A percentile compares a stretch with the other conserved stretches of the same genome.
These are phyloP conservation scores for Pulchroboletus neoregius DNA, from an alignment of 1,284 basidiomycete species.

Conservation along the genomic window DNA sequence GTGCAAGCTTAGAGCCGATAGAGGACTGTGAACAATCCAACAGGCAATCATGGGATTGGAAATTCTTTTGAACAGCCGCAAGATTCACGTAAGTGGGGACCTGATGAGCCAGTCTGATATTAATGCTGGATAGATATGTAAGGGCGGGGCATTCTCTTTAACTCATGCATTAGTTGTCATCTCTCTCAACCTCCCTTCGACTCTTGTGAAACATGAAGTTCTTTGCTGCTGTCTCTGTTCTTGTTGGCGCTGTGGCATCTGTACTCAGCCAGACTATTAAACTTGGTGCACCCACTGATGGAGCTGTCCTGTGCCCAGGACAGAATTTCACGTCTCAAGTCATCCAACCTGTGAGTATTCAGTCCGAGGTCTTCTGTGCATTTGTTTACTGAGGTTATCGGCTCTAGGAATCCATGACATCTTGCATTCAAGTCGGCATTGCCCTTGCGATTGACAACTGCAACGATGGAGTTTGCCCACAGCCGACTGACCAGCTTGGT, in stretches of 20 bases:
- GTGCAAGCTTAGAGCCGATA: too few species aligned
- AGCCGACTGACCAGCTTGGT: slow-evolving; percentile 22
- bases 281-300: slow-evolving; percentile 23
- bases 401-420: slow-evolving; percentile 20
- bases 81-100: too few species aligned
- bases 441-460: slow-evolving; percentile 27
- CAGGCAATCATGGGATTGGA: too few species aligned
- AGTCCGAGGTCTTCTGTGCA: not conserved
- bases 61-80: too few species aligned
- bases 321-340: slow-evolving; percentile 20
- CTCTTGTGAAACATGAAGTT: too few species aligned
- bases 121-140: too few species aligned
- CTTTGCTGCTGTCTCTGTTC: slow-evolving; percentile 3
- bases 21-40: too few species aligned
- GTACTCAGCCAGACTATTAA: slow-evolving; percentile 30
- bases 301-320: slow-evolving; percentile 16
- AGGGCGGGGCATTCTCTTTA: too few species aligned
- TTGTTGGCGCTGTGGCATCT: slow-evolving; percentile 7
- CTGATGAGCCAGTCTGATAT: too few species aligned
- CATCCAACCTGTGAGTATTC: slow-evolving; percentile 21
- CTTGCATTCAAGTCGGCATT: slow-evolving; percentile 31
- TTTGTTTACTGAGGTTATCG: not conserved
- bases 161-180: too few species aligned
- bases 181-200: too few species aligned
- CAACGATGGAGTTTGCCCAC: slow-evolving; percentile 21